These are phyloP conservation scores for Yamadazyma dushanensis DNA, from an alignment of 1,139 yeast species.

Conservation along the genomic window DNA sequence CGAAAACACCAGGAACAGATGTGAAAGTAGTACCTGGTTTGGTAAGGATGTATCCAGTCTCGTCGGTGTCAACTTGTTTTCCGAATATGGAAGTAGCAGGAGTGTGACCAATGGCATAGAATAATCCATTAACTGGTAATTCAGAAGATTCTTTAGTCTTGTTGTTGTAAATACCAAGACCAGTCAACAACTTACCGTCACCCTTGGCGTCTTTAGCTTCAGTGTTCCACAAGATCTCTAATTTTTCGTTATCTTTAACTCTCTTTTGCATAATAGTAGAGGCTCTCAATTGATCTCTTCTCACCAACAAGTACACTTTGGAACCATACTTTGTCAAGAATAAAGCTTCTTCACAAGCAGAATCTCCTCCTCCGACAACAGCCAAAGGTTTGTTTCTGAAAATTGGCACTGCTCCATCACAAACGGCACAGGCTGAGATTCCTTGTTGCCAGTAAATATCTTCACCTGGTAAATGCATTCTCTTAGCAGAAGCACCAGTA, in stretches of 20 bases:
- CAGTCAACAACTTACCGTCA: constrained; percentile 73
- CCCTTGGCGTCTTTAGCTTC: constrained; percentile 89
- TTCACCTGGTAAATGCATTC: constrained; percentile 93
- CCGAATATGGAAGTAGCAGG: constrained; percentile 86
- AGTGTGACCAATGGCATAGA: constrained; percentile 96
- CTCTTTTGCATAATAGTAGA: constrained; percentile 96
- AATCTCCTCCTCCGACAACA: constrained; percentile 98
- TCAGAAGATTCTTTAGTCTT: constrained; percentile 68
- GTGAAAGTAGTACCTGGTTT: constrained; percentile 86
- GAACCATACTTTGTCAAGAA: constrained; percentile 96
- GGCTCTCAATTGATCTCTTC: constrained; percentile 93
- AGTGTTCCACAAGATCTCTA: constrained; percentile 86
- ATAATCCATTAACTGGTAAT: constrained; percentile 83
- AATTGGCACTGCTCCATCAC: constrained; percentile 99
- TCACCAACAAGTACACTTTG: constrained; percentile 87
- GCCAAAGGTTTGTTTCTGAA: constrained; percentile 97
- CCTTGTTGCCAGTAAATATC: constrained; percentile 99
- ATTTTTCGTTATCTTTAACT: constrained; percentile 76
- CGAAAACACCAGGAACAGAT: constrained; percentile 88
- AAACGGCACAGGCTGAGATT: constrained; percentile 98
- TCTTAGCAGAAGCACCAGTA: constrained; percentile 97
- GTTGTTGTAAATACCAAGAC: constrained; percentile 65
- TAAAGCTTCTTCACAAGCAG: constrained; percentile 98
- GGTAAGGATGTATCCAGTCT: constrained; percentile 83
- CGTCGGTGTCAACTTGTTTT: constrained; percentile 82